These are phyloP conservation scores for Podospora pseudopauciseta DNA, from an alignment of 495 filamentous ascomycete species.

Conservation along the genomic window DNA sequence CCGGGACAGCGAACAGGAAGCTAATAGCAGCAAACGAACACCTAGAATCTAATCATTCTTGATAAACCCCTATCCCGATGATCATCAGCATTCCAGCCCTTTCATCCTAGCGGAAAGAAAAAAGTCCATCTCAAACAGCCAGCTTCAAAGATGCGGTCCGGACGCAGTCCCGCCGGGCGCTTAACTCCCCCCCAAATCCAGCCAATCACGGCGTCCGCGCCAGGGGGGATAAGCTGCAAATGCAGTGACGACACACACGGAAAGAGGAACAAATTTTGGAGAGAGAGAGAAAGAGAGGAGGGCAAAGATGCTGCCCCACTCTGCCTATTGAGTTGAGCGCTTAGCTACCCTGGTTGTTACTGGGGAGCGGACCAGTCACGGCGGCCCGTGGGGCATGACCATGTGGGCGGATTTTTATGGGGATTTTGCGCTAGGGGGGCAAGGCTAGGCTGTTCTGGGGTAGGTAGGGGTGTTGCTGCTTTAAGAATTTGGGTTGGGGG, in stretches of 20 bases:
- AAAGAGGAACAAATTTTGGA: background rate
- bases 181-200: background rate
- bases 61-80: too few relatives aligned
- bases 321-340: slow-evolving; percentile 8
- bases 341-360: slow-evolving; percentile 3
- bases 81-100: background rate
- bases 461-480: background rate
- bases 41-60: background rate
- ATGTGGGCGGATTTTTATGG: slow-evolving; percentile 21
- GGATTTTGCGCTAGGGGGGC: background rate
- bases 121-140: background rate
- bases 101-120: background rate
- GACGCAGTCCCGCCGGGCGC: slow-evolving; percentile 1
- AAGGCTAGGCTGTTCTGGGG: slow-evolving; percentile 3
- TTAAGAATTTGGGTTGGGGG: background rate
- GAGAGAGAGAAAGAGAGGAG: background rate
- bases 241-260: background rate
- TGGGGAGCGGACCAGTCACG: slow-evolving; percentile 13
- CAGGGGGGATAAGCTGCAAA: background rate
- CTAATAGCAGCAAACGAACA: background rate
- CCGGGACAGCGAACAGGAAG: background rate
- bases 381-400: slow-evolving; percentile 9
- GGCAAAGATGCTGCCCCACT: background rate
- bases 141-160: background rate
- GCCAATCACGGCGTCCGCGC: background rate